Evolutionary conservation across 1,139 yeast species (phyloP), one percentile per base, ranked within the genome.

Genomic region (Yamadazyma mexicana): DNA sequence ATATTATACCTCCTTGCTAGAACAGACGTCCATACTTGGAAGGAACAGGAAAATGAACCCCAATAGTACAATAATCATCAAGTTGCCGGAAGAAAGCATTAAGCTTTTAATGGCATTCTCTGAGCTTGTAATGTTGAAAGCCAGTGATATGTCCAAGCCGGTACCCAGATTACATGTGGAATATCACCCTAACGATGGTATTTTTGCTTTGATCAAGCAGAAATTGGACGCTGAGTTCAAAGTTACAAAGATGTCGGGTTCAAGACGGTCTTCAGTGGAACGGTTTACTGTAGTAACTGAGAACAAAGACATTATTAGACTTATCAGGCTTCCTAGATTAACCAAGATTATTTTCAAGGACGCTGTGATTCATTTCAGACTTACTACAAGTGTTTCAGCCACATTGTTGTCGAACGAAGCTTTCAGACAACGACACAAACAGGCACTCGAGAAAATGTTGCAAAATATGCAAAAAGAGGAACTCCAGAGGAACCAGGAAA

Each of bases 191-290:
- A n/a, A n/a, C 9, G 35, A 33, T 12, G 31, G 31, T 7, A 4
- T 9, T 5, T 28, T 28, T 11, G 3, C 12, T 5, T 9, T 16
- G 20, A 44, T 39, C 28, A 40, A 38, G 15, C n/a, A 20, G 10
- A 34, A 39, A n/a, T 32, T 45, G 42, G 18, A 22, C 17, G 37
- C 35, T 17, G 17, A 25, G 14, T 43, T 45, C 26, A 34, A 29
- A 18, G 17, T 43, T 3, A 17, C 35, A 3, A 41, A 35, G 17
- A 36, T 40, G 18, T 37, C 35, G 5, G 50, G 50, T 4, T 36
- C 43, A 2, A 9, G 10, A 23, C 14, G 22, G 15, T 40, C 41
- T n/a, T 17, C 29, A 24, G 17, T 25, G 2, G 47, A 43, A 17
- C 37, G 26, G 31, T 39, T 39, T 17, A 31, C 40, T 10, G 16